Base-by-base conservation (phyloP, 208 protist species). In the Crithidia bombi region DNA sequence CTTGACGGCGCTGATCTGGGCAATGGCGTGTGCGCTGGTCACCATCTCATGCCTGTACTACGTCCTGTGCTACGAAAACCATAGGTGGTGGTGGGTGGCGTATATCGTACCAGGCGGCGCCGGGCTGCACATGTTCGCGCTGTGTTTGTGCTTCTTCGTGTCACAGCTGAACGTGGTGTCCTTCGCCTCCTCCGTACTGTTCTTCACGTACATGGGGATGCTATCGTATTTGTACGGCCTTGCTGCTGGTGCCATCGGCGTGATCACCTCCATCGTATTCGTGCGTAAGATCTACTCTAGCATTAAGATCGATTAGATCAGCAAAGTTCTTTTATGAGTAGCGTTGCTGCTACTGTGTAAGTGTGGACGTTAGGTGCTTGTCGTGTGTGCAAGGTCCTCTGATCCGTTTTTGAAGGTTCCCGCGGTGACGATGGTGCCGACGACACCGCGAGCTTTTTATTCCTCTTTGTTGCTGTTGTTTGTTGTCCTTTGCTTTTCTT, bases 41-140 rank as follows among this genome's bases (percentile, higher is more conserved):
- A 98, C 98, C 25, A 94, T 99, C 44, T 96, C 99, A 17, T 95
- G 99, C 73, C 82, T 96, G 55, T 99, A 99, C 85, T 99, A 99
- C 84, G 86, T 99, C 38, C 89, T 99, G 6, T 98, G 95, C 76
- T 84, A 91, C 57, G 98, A 98, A 82, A 96, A 99, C 72, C 98
- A 99, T 79, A 89, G 94, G 50, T 99, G 98, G 98, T 99, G 98
- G 98, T 99, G 98, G 98, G 78, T 86, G 51, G 90, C 95, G 12
- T 98, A 98, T 79, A 76, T 98, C 26, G 93, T 93, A 2, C 87
- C 95, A 1, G 97, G 94, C 39, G 70, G 86, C 3, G 87, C 89
- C 0, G 95, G 95, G 7, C 5, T 98, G 15, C 98, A 98, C 74
- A 69, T 99, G 49, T 98, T 99, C 66, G 39, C 96, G 0, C 98